These are phyloP conservation scores for Linnemannia exigua DNA, from an alignment of 192 early-diverging fungal species.

Conservation along the genomic window DNA sequence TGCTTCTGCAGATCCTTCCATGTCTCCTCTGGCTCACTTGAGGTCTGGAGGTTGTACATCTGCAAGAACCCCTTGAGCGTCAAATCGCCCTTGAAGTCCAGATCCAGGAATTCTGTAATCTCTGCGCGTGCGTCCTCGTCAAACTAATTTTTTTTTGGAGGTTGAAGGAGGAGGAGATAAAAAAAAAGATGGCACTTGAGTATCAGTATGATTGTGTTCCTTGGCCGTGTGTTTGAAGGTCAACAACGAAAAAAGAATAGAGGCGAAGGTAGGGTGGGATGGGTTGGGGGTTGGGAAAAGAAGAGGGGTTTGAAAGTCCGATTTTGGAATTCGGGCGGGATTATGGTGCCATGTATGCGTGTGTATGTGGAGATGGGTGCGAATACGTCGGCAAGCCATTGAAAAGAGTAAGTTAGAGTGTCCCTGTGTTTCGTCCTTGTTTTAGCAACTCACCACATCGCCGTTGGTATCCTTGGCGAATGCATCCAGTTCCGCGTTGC, in stretches of 20 bases:
- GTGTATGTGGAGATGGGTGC: background rate
- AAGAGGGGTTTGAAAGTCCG: background rate
- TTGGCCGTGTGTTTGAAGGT: background rate
- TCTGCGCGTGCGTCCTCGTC: slow-evolving; percentile 62
- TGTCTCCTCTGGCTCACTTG: slow-evolving; percentile 78
- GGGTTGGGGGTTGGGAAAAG: background rate
- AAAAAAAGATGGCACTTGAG: background rate
- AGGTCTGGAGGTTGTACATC: slow-evolving; percentile 83
- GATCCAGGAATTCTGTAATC: slow-evolving; percentile 76
- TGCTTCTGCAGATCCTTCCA: slow-evolving; percentile 81
- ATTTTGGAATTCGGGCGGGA: background rate
- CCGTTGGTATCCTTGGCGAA: slow-evolving; percentile 68
- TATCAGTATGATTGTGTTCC: background rate
- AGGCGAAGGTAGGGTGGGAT: background rate
- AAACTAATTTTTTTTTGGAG: slow-evolving; percentile 39
- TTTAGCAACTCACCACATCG: slow-evolving; percentile 52
- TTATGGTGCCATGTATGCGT: background rate
- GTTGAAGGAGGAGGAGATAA: slow-evolving; percentile 24
- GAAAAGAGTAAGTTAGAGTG: no score
- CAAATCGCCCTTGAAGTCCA: slow-evolving; percentile 72
- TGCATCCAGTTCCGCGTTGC: slow-evolving; percentile 58
- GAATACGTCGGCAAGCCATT: background rate
- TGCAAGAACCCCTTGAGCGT: slow-evolving; percentile 82
- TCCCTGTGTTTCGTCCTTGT: background rate
- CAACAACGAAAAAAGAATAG: background rate